phyloP scores from a whole-genome alignment of 2,329 filamentous ascomycete species.

The Dothistroma septosporum region DNA sequence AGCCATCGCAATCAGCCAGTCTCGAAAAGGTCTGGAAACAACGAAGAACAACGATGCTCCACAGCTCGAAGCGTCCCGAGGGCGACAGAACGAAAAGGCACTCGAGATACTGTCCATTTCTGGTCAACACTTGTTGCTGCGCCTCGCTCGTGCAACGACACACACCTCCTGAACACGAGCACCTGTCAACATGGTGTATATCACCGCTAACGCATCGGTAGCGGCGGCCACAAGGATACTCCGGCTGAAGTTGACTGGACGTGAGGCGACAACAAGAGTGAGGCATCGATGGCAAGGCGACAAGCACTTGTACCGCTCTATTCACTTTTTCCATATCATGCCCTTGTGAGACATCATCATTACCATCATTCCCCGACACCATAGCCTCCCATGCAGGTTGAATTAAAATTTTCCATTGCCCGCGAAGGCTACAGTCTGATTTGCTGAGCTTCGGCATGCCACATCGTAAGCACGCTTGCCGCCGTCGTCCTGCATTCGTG shows the following conservation, averaged over 20 bases:
- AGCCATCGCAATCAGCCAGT: background rate
- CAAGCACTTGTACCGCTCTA: conserved; percentile 20
- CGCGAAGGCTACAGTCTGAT: conserved; percentile 28
- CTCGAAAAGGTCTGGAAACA: background rate
- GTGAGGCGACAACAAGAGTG: conserved; percentile 2
- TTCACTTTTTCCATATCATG: conserved; percentile 21
- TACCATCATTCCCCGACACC: background rate
- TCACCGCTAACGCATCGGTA: background rate
- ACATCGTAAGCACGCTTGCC: conserved; percentile 11
- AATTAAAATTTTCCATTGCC: conserved; percentile 29
- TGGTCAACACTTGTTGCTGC: background rate
- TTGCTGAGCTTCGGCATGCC: conserved; percentile 6
- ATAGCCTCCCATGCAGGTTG: conserved; percentile 13
- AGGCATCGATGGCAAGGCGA: conserved; percentile 6
- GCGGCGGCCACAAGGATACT: background rate
- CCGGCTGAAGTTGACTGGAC: background rate
- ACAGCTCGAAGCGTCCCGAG: background rate
- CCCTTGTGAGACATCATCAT: conserved; percentile 7
- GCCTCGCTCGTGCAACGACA: conserved; percentile 1
- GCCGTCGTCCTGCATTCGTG: conserved; percentile 11
- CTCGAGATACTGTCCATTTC: background rate
- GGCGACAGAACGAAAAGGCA: background rate
- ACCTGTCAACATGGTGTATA: background rate
- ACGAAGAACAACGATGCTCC: background rate
- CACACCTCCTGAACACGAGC: background rate